Evolutionary conservation across 208 protist species (phyloP), one percentile per base, ranked within the genome.

Genomic region (Leishmania amazonensis): DNA sequence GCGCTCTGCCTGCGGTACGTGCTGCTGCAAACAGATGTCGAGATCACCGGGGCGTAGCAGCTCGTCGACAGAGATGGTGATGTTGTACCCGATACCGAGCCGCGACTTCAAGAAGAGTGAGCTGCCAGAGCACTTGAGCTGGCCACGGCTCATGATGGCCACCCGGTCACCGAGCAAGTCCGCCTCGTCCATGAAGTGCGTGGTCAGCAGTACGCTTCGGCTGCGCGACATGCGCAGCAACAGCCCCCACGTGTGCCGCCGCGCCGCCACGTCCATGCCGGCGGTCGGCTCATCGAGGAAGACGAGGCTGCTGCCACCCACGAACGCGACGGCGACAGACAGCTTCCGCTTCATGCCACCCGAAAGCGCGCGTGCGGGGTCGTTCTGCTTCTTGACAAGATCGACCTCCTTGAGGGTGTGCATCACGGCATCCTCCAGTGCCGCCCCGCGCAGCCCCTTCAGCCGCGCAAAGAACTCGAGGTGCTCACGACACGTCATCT

Each of bases 181-280:
- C 15, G 98, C 98, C 87, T 99, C 98, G 70, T 99, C 98, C 96
- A 99, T 98, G 84, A 88, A 98, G 84, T 99, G 98, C 40, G 98
- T 98, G 54, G 88, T 95, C 54, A 97, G 81, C 17, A 97, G 80
- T 28, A 97, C 93, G 45, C 90, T 94, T 82, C 78, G 88, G 24
- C 71, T 53, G 51, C 64, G 74, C 76, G 78, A 87, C 85, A 90
- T 89, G 45, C 77, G 72, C 0, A 90, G 82, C 65, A 94, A 78
- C 19, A 97, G 71, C 3, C 75, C 31, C 96, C 95, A 99, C 68
- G 93, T 93, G 68, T 91, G 85, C 17, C 95, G 89, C 17, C 96
- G 90, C 11, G 95, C 90, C 5, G 81, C 68, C 13, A 91, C 90
- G 83, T 99, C 97, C 96, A 99, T 97, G 40, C 95, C 95, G 47